Conservation (phyloP, 768 basidiomycete species). For the Boletales sp. region DNA sequence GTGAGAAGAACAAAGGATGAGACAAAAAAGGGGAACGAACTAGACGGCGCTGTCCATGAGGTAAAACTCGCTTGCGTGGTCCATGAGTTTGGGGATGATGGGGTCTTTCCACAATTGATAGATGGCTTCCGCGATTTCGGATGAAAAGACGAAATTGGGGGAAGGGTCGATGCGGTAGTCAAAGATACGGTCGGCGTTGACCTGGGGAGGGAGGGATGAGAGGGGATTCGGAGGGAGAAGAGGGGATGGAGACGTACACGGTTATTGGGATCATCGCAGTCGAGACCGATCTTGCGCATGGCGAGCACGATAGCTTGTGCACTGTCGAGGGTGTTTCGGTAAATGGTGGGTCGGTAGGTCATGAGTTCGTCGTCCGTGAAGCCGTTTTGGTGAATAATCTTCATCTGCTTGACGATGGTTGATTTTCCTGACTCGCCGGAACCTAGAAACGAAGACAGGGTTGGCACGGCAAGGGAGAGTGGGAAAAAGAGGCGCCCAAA, state of each 20-base stretch:
- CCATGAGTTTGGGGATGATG: constrained; percentile 49
- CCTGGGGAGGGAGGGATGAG: constrained; percentile 25
- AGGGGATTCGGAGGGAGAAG: no score
- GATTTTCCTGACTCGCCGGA: constrained; percentile 94
- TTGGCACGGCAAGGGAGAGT: neutral
- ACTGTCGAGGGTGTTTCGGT: constrained; percentile 84
- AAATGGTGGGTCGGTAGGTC: constrained; percentile 73
- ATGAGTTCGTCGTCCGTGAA: constrained; percentile 77
- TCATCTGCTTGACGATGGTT: constrained; percentile 99
- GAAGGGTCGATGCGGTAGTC: constrained; percentile 49
- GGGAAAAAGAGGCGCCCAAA: constrained; percentile 7
- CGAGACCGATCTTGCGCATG: constrained; percentile 81
- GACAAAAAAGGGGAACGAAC: constrained; percentile 32
- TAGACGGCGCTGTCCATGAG: constrained; percentile 94
- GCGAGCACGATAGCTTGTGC: constrained; percentile 83
- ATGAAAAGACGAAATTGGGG: constrained; percentile 45
- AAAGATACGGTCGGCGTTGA: constrained; percentile 57
- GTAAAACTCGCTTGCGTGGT: constrained; percentile 75
- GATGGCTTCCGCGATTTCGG: constrained; percentile 69
- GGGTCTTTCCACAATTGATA: constrained; percentile 69
- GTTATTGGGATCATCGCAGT: constrained; percentile 67
- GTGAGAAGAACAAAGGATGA: neutral
- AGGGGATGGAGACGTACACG: constrained; percentile 30
- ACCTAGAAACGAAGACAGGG: constrained; percentile 43
- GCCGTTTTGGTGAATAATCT: constrained; percentile 93